Evolutionary conservation across 2,329 filamentous ascomycete genomes (phyloP).

Genomic region (Drechslerella stenobrocha): DNA sequence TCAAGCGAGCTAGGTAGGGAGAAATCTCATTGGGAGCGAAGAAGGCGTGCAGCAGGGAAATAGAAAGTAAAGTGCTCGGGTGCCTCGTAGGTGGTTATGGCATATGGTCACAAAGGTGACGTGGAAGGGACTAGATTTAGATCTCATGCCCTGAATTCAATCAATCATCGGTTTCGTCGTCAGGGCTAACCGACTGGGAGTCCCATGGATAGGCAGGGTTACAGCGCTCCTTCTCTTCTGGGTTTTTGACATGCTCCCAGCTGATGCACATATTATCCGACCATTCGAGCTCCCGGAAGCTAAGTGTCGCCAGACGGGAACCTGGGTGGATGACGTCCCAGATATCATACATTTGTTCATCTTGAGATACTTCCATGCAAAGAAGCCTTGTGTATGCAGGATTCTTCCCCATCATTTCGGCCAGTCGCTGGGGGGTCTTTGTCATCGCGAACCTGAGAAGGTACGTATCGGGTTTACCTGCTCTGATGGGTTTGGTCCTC

Average conservation of each 20-base stretch:
- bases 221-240: slow-evolving; percentile 7
- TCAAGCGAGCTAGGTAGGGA: no score
- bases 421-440: slow-evolving; percentile 1
- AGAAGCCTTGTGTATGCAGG: slow-evolving; percentile 18
- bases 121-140: no score
- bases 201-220: slow-evolving; percentile 5
- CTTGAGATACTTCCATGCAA: background rate
- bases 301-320: slow-evolving; percentile 5
- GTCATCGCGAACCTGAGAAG: slow-evolving; percentile 2
- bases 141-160: no score
- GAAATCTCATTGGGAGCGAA: no score
- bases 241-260: slow-evolving; percentile 33
- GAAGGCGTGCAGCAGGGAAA: no score
- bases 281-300: slow-evolving; percentile 15
- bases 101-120: background rate
- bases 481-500: slow-evolving; percentile 1
- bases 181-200: background rate
- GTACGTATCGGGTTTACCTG: background rate
- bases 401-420: slow-evolving; percentile 11
- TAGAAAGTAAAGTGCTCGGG: no score
- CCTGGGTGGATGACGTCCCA: slow-evolving; percentile 19
- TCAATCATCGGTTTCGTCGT: background rate
- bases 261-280: slow-evolving; percentile 4
- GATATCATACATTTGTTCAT: background rate
- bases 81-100: no score